Percentiles rank a stretch among this genome's conserved stretches.
Conservation (phyloP, 371 early-diverging fungal species). For the Funneliformis caledonium region DNA sequence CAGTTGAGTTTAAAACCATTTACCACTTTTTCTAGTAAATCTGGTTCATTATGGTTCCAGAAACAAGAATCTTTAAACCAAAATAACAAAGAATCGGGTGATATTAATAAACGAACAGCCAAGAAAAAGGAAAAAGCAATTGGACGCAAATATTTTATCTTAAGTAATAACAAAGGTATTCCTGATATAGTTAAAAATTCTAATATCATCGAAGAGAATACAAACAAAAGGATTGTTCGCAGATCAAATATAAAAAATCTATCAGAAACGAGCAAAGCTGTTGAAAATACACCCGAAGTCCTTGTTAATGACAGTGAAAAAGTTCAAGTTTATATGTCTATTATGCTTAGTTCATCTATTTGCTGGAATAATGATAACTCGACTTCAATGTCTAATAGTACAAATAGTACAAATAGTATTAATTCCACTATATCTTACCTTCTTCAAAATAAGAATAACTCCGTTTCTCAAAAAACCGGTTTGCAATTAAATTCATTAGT, state of each 20-base stretch:
- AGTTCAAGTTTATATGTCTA: conserved; percentile 23
- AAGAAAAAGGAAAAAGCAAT: background rate
- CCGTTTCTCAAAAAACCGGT: background rate
- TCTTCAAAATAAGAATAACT: background rate
- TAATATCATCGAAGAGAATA: background rate
- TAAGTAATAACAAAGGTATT: conserved; percentile 8
- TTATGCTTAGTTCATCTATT: conserved; percentile 2
- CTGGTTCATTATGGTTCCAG: background rate
- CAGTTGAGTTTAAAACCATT: conserved; percentile 14
- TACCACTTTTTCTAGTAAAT: background rate
- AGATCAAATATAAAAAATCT: background rate
- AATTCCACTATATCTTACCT: background rate
- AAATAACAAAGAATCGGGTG: background rate
- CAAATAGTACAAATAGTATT: background rate
- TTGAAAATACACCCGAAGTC: background rate
- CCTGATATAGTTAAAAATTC: background rate
- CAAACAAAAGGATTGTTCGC: background rate
- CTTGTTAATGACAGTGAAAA: background rate
- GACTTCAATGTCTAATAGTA: background rate
- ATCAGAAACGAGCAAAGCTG: background rate
- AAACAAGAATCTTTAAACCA: background rate
- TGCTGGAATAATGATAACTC: background rate
- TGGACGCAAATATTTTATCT: background rate
- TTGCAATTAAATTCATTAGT: background rate
- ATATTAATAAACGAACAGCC: background rate